phyloP scores from a whole-genome alignment of 1,284 basidiomycete genomes.

The Cystobasidiaceae sp. region DNA sequence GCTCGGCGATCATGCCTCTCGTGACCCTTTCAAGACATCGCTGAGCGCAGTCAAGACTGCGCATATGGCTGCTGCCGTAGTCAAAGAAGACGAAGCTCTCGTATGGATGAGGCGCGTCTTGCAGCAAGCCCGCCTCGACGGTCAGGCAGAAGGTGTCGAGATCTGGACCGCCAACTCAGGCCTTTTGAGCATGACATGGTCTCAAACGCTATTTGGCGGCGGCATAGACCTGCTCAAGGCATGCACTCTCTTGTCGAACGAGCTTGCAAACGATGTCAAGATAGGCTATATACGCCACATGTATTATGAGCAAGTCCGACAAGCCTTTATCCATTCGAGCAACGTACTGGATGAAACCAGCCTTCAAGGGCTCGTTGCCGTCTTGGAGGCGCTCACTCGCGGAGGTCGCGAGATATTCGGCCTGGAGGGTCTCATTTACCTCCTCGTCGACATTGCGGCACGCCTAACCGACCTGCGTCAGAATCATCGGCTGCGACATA shows the following conservation, averaged over 20 bases:
- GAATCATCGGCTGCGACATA: conserved; percentile 33
- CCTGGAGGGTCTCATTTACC: conserved; percentile 39
- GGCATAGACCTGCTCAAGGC: conserved; percentile 20
- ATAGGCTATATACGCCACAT: conserved; percentile 3
- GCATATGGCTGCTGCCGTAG: background rate
- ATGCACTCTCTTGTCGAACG: conserved; percentile 17
- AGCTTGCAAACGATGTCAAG: conserved; percentile 1
- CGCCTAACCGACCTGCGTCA: conserved; percentile 34
- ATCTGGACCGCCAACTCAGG: background rate
- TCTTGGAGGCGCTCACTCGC: conserved; percentile 35
- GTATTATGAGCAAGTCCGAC: conserved; percentile 22
- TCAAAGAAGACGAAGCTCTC: conserved; percentile 8
- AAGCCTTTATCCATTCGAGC: conserved; percentile 14
- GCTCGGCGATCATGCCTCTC: background rate
- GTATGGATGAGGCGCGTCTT: conserved; percentile 11
- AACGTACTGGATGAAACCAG: conserved; percentile 12
- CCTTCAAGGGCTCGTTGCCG: conserved; percentile 36
- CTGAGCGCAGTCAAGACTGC: conserved; percentile 12
- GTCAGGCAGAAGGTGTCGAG: conserved; percentile 11
- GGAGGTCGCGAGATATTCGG: conserved; percentile 41
- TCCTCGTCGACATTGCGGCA: conserved; percentile 36
- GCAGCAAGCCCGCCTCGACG: conserved; percentile 2
- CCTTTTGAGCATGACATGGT: conserved; percentile 4
- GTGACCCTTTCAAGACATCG: background rate
- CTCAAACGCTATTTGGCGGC: background rate